Evolutionary conservation across 345 rosid genomes (phyloP).

Genomic region (Corchorus olitorius): DNA sequence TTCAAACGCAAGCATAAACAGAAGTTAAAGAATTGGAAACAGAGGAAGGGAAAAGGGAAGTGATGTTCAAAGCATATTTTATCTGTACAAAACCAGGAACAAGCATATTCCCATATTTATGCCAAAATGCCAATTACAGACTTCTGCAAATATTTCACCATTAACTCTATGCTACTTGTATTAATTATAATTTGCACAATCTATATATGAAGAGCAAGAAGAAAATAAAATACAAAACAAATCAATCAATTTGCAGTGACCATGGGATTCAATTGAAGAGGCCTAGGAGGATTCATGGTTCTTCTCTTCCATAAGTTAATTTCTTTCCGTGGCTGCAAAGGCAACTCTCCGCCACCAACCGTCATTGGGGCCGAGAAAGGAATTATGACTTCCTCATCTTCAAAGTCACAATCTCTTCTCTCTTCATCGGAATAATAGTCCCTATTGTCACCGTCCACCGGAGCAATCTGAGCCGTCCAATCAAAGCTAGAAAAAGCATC

Average conservation of each 20-base stretch:
- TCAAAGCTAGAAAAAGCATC: constrained; percentile 59
- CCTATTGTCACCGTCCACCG: constrained; percentile 41
- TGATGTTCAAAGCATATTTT: neutral
- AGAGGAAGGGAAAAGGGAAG: neutral
- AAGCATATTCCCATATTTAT: neutral
- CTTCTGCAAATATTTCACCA: neutral
- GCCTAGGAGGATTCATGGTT: constrained; percentile 73
- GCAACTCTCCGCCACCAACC: constrained; percentile 37
- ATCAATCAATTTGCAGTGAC: constrained; percentile 14
- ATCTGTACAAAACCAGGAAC: constrained; percentile 12
- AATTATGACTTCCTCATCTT: constrained; percentile 41
- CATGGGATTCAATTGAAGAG: constrained; percentile 52
- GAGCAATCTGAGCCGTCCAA: constrained; percentile 66
- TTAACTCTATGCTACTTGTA: neutral
- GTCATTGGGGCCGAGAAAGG: constrained; percentile 79
- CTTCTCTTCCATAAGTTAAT: constrained; percentile 91
- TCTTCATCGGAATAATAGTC: constrained; percentile 61
- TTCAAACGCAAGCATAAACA: neutral
- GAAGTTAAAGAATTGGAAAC: neutral
- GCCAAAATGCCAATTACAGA: neutral
- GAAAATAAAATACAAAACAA: neutral
- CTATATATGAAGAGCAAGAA: neutral
- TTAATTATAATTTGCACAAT: neutral
- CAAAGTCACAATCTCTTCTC: constrained; percentile 32
- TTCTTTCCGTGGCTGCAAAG: constrained; percentile 63